These are phyloP conservation scores for Basipetospora chlamydospora DNA, from an alignment of 2,329 filamentous ascomycete genomes.

Conservation along the genomic window DNA sequence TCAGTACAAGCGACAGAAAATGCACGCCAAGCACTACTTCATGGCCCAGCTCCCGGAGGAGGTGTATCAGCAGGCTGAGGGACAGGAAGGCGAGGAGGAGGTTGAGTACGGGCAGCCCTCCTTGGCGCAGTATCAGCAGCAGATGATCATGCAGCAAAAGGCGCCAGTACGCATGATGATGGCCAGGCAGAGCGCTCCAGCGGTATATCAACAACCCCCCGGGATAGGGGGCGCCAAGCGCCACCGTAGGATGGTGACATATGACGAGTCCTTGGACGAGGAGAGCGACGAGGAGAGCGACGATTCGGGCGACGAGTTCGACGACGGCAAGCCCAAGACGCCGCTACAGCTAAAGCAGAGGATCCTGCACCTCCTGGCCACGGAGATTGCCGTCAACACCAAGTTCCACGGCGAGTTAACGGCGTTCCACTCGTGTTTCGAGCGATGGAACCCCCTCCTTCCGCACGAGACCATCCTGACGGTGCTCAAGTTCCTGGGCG, in stretches of 20 bases:
- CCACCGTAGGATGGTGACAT: too few relatives aligned
- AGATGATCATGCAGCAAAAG: neutral
- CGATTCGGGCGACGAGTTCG: neutral
- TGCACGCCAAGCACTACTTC: conserved; percentile 27
- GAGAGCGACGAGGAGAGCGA: too few relatives aligned
- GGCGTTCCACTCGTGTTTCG: conserved; percentile 30
- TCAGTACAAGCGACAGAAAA: conserved; percentile 15
- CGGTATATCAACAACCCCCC: too few relatives aligned
- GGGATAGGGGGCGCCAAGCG: neutral
- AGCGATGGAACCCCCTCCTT: conserved; percentile 26
- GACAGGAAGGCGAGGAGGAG: conserved; percentile 22
- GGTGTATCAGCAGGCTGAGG: conserved; percentile 12
- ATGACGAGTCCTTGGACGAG: neutral
- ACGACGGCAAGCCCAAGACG: conserved; percentile 12
- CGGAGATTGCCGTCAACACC: conserved; percentile 30
- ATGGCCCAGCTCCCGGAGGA: conserved; percentile 25
- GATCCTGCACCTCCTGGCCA: conserved; percentile 30
- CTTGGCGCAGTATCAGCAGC: conserved; percentile 3
- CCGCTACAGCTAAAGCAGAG: conserved; percentile 30
- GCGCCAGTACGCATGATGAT: neutral
- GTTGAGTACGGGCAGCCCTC: conserved; percentile 15
- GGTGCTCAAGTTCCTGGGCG: conserved; percentile 42
- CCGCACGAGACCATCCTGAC: conserved; percentile 43
- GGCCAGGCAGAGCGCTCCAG: neutral
- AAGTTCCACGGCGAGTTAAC: conserved; percentile 29